Conservation (phyloP, 139 green algal species). For the Micromonas commoda region DNA sequence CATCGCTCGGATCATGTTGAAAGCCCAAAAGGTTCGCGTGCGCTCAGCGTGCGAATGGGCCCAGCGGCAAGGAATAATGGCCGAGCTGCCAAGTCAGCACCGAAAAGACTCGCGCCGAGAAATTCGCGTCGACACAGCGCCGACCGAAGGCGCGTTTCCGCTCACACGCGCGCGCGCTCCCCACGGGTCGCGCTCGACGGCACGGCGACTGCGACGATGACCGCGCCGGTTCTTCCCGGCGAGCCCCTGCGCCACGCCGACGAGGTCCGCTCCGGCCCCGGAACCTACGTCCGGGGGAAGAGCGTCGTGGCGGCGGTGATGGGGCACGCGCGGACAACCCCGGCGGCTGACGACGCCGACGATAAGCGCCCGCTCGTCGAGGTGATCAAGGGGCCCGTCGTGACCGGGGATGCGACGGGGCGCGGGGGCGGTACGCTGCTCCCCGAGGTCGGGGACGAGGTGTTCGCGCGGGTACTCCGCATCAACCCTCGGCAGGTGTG, state of each 20-base stretch:
- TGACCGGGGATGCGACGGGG: too few species aligned
- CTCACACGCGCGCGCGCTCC: too few species aligned
- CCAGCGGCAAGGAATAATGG: too few species aligned
- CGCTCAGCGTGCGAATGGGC: too few species aligned
- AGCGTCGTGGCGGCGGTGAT: neutral
- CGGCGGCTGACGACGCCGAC: neutral
- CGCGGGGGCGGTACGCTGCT: neutral
- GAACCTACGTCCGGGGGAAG: neutral
- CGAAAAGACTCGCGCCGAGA: too few species aligned
- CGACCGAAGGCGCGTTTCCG: too few species aligned
- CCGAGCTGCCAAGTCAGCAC: too few species aligned
- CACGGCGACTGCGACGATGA: too few species aligned
- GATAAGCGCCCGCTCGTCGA: neutral
- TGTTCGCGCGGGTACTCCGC: neutral
- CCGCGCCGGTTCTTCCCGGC: neutral
- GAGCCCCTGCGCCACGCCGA: neutral
- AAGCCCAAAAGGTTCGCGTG: too few species aligned
- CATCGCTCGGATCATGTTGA: too few species aligned
- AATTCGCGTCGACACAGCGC: too few species aligned
- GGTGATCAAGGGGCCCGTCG: neutral
- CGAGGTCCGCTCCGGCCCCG: neutral
- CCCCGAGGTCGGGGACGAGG: neutral
- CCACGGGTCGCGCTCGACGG: too few species aligned
- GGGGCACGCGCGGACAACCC: neutral
- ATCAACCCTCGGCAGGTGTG: neutral